phyloP scores from a whole-genome alignment of 2,329 filamentous ascomycete genomes.

The Tolypocladium cylindrosporum region DNA sequence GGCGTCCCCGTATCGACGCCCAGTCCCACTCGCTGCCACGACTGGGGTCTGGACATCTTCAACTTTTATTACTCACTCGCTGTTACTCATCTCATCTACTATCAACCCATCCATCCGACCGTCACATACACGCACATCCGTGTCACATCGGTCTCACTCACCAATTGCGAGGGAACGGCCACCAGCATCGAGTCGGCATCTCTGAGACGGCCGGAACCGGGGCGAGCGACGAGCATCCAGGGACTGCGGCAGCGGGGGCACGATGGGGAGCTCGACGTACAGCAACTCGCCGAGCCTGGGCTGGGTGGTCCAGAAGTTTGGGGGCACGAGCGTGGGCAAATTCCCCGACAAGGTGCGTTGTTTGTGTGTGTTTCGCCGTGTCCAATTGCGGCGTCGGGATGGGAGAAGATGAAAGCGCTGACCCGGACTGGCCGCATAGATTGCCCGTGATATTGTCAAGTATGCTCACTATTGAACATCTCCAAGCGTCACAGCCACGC shows the following conservation, averaged over 20 bases:
- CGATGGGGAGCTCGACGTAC: conserved; percentile 22
- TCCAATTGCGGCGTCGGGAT: background rate
- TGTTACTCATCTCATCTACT: background rate
- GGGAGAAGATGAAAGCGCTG: background rate
- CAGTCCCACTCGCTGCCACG: background rate
- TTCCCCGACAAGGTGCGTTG: conserved; percentile 59
- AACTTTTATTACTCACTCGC: background rate
- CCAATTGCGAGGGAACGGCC: background rate
- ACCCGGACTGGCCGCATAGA: conserved; percentile 14
- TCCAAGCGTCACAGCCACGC: background rate
- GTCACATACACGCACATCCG: background rate
- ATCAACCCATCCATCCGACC: background rate
- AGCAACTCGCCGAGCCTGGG: conserved; percentile 31
- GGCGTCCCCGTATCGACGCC: background rate
- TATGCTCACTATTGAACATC: conserved; percentile 13
- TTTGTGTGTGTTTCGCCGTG: background rate
- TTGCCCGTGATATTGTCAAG: conserved; percentile 33
- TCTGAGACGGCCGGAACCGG: background rate
- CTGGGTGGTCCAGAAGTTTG: conserved; percentile 93
- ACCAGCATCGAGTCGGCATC: background rate
- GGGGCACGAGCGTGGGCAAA: conserved; percentile 91
- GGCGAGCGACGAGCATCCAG: background rate
- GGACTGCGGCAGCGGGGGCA: background rate
- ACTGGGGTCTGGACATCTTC: background rate
- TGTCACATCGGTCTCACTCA: background rate